Conservation (phyloP, 2,329 filamentous ascomycete genomes). For the Trichoderma asperellum region DNA sequence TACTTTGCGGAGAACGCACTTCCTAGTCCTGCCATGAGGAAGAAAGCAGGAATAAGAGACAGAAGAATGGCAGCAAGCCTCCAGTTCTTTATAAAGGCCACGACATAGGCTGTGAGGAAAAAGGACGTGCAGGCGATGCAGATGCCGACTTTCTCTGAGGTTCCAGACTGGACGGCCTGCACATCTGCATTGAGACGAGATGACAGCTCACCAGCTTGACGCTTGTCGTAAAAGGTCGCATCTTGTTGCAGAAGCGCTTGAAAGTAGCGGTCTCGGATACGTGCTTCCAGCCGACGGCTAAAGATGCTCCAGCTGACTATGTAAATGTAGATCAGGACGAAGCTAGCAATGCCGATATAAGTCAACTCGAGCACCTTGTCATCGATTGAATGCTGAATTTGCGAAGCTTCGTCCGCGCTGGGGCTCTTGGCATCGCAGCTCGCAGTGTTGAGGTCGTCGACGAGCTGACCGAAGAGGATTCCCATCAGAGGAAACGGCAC, state of each 20-base stretch:
- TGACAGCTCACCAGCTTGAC: conserved; percentile 65
- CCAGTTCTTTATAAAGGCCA: conserved; percentile 68
- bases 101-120: conserved; percentile 68
- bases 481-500: conserved; percentile 66
- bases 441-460: conserved; percentile 63
- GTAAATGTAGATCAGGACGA: conserved; percentile 67
- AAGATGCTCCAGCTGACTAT: conserved; percentile 66
- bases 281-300: conserved; percentile 65
- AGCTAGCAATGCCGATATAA: conserved; percentile 66
- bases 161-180: conserved; percentile 67
- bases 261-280: conserved; percentile 65
- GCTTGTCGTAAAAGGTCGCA: conserved; percentile 65
- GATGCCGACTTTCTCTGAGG: conserved; percentile 72
- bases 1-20: conserved; percentile 59
- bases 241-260: conserved; percentile 63
- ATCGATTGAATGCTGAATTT: conserved; percentile 53
- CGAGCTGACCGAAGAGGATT: conserved; percentile 65
- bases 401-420: conserved; percentile 34
- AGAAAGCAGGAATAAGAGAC: conserved; percentile 64
- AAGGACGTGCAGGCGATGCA: conserved; percentile 65
- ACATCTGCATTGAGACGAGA: conserved; percentile 68
- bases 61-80: conserved; percentile 66
- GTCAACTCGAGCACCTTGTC: conserved; percentile 63
- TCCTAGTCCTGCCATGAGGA: conserved; percentile 61
- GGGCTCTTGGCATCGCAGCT: conserved; percentile 50